Evolutionary conservation across 2,329 filamentous ascomycete species (phyloP).

Genomic region (Claviceps purpurea): DNA sequence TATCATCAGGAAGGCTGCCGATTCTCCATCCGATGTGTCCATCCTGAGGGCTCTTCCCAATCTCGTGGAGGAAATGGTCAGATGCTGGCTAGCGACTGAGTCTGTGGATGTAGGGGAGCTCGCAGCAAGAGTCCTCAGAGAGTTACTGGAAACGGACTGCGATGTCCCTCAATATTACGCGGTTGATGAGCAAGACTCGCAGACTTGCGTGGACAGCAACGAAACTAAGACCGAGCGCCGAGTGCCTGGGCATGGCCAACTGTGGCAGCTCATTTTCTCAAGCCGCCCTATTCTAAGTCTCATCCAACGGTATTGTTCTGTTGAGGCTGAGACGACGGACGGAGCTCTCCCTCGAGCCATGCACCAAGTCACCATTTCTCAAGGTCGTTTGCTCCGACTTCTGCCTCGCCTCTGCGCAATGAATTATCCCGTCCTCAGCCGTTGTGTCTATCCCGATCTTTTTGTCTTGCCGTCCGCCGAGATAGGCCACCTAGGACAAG

Average conservation of each 20-base stretch:
- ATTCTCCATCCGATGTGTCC: conserved; percentile 32
- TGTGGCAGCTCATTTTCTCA: conserved; percentile 41
- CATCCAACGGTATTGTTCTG: conserved; percentile 24
- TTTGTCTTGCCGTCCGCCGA: conserved; percentile 12
- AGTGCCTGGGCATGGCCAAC: conserved; percentile 32
- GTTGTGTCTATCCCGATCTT: conserved; percentile 23
- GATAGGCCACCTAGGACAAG: conserved; percentile 17
- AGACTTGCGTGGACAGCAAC: conserved; percentile 15
- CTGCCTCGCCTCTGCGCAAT: conserved; percentile 36
- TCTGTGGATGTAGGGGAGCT: conserved; percentile 43
- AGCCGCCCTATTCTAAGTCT: conserved; percentile 30
- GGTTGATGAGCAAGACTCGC: neutral
- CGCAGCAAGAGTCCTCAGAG: conserved; percentile 34
- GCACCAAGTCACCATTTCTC: conserved; percentile 35
- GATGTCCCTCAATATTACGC: conserved; percentile 17
- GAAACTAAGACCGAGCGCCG: conserved; percentile 23
- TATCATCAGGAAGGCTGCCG: conserved; percentile 41
- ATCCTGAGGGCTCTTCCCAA: conserved; percentile 36
- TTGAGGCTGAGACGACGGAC: conserved; percentile 17
- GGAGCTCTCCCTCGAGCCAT: conserved; percentile 12
- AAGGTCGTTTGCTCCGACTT: conserved; percentile 38
- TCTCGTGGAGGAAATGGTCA: conserved; percentile 34
- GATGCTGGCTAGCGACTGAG: conserved; percentile 38
- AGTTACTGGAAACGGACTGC: conserved; percentile 43
- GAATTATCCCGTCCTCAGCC: conserved; percentile 27